Evolutionary conservation across 1,284 basidiomycete species (phyloP).

Genomic region (Cryptococcus depauperatus): DNA sequence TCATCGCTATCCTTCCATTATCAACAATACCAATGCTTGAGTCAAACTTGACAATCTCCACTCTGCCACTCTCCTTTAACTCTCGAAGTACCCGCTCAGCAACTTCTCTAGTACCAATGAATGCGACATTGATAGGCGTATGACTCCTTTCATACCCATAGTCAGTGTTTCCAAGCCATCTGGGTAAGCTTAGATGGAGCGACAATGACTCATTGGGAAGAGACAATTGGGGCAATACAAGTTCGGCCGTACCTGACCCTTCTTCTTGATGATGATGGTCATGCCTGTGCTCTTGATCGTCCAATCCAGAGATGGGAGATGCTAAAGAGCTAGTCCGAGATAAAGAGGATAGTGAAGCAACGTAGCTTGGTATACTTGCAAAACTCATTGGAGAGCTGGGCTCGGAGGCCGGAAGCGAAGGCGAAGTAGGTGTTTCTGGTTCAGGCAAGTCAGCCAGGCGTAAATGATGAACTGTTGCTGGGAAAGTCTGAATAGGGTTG

Average conservation of each 20-base stretch:
- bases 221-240: conserved; percentile 33
- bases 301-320: conserved; percentile 7
- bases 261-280: not conserved
- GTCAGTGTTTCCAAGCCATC: too few relatives aligned
- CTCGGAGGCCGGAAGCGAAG: conserved; percentile 15
- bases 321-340: conserved; percentile 21
- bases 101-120: conserved; percentile 21
- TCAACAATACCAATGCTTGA: conserved; percentile 24
- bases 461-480: not conserved
- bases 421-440: not conserved
- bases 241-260: conserved; percentile 14
- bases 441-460: not conserved
- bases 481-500: not conserved
- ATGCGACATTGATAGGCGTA: conserved; percentile 13
- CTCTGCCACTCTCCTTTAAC: conserved; percentile 15
- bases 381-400: conserved; percentile 28
- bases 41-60: conserved; percentile 27
- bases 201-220: conserved; percentile 30
- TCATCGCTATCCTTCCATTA: conserved; percentile 16
- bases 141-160: not conserved
- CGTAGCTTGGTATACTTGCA: conserved; percentile 18
- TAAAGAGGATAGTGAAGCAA: conserved; percentile 24
- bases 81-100: conserved; percentile 19
- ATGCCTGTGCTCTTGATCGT: not conserved
- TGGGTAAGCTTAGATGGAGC: conserved; percentile 28